Percentiles rank a stretch among this genome's conserved stretches.
These are phyloP conservation scores for Exophiala calicioides DNA, from an alignment of 2,329 filamentous ascomycete species.

Conservation along the genomic window DNA sequence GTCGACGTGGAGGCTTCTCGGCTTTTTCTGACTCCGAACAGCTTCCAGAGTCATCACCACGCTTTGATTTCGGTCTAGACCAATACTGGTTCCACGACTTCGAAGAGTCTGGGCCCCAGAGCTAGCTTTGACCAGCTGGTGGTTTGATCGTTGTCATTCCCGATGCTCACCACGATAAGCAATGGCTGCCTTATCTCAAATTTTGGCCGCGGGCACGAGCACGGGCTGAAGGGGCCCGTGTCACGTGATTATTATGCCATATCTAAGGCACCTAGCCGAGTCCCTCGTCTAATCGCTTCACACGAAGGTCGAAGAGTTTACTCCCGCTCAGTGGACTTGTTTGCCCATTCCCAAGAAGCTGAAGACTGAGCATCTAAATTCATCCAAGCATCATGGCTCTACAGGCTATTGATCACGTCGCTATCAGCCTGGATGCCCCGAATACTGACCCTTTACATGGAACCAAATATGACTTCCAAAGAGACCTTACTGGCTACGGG, in stretches of 20 bases:
- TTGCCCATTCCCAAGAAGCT: no score
- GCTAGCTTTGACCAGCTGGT: no score
- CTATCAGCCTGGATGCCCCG: conserved; percentile 11
- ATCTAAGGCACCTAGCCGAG: no score
- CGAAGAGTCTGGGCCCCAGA: conserved; percentile 2
- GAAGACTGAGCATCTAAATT: no score
- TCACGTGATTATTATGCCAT: no score
- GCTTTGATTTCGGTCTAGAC: background rate
- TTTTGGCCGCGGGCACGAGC: conserved; percentile 8
- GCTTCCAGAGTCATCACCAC: background rate
- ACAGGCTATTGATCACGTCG: conserved; percentile 12
- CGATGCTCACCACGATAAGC: background rate
- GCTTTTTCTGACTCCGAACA: no score
- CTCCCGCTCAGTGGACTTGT: no score
- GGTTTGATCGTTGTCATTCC: background rate
- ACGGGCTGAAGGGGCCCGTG: conserved; percentile 1
- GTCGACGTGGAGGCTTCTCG: no score
- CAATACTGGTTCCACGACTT: conserved; percentile 9
- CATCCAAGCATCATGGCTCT: conserved; percentile 1
- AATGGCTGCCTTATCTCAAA: conserved; percentile 2
- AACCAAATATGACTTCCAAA: conserved; percentile 17
- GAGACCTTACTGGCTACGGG: conserved; percentile 19
- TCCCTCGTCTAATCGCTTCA: no score
- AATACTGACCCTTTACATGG: conserved; percentile 11
- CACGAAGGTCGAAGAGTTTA: no score